Evolutionary conservation across 139 green algal species (phyloP), one percentile per base, ranked within the genome.

Genomic region (Chlorella sorokiniana): DNA sequence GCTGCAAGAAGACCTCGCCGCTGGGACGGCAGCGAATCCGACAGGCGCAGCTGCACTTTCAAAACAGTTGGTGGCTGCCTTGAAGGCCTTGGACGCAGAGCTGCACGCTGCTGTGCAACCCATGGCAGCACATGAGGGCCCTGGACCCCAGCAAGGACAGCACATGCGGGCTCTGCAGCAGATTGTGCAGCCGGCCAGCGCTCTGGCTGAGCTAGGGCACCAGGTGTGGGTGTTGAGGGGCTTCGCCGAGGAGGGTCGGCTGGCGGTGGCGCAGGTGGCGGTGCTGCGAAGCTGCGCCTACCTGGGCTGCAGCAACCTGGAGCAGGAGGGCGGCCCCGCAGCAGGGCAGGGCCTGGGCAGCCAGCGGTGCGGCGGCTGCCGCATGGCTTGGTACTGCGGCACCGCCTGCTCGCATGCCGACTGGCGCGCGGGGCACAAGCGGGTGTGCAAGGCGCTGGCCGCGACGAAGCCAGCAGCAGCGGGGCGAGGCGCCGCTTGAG

Each of bases 331-430:
- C 31, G 62, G 62, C 27, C n/a, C 31, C 7, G 62, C 27, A 0
- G 31, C 31, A 23, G 27, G 62, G 16, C 62, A 69, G 62, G 62
- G 62, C 62, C 6, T 23, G 31, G 62, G 62, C 62, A 69, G 62
- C 62, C 1, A 0, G 5, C 31, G 22, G 11, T 69, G 62, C 62
- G 40, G 62, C 62, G 62, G 27, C 31, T 69, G 62, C 62, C n/a
- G 31, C 5, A n/a, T n/a, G 8, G 62, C 40, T 4, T 25, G 31
- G 31, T 69, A 69, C 31, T 69, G 62, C 31, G 62, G 62, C 31
- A 69, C 62, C 54, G 54, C 54, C 54, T 63, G 54, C 54, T 63
- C 54, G 23, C 54, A 63, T 16, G 54, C 54, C 54, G 62, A 69
- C 62, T 69, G 62, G 62, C 31, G 31, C 29, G 62, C 62, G 31